Base-by-base conservation (phyloP, 176 grass and related monocot genomes). In the Triticum timopheevii region DNA sequence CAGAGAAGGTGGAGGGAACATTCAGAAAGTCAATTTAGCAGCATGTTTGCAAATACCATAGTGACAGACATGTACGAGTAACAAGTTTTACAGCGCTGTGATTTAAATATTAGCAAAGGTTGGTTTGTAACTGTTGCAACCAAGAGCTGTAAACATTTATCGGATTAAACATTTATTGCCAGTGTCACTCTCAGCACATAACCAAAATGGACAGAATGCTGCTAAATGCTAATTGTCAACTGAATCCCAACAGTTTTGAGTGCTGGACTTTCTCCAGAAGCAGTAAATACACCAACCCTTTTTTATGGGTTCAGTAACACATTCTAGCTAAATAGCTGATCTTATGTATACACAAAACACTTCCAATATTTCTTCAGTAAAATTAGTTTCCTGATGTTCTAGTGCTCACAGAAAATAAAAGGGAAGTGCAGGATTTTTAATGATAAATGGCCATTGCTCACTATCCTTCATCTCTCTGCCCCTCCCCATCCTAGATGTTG, bases 351-450 rank as follows among this genome's bases (percentile, higher is more conserved):
- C 31, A 38, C 52, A n/a, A 16, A 36, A 79, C 56, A 31, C 25
- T 22, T n/a, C 5, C 50, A 4, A 35, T 61, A 36, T 79, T 61
- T 54, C 76, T 79, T 78, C 33, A 61, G 3, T 38, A 24, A 79
- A 39, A 63, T 79, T 36, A 42, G 20, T 80, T 61, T 10, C n/a
- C 59, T 62, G 27, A 35, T 82, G 68, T 82, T 54, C 64, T 69
- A 12, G 15, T 33, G 1, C 69, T 54, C 4, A n/a, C 17, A 23
- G 27, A 69, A 50, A 82, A 54, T 54, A 13, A 47, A 31, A n/a
- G 8, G 25, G 25, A 13, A 10, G 15, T 54, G 11, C 23, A 10
- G 3, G 0, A 24, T 68, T 69, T 47, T 20, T 52, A 28, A 69
- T 19, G 34, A 31, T 52, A 36, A 66, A 82, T 24, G 27, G 42